phyloP scores from a whole-genome alignment of 2,329 filamentous ascomycete genomes.

The Botrytis medusae region DNA sequence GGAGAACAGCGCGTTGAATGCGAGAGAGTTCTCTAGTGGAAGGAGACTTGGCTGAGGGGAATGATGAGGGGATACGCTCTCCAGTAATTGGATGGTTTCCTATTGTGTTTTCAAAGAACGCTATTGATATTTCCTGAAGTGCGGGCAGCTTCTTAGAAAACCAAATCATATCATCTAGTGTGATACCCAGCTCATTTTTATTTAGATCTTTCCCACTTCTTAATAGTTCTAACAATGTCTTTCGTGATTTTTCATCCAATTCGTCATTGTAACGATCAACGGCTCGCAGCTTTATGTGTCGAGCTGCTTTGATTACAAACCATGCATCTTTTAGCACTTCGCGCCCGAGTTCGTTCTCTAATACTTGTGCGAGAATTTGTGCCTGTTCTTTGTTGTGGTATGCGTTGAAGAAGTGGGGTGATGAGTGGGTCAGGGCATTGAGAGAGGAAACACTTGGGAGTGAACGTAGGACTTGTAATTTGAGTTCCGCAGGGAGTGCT shows the following conservation, averaged over 20 bases:
- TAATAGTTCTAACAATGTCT: neutral
- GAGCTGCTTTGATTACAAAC: neutral
- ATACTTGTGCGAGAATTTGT: neutral
- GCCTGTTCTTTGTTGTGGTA: neutral
- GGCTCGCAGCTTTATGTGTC: neutral
- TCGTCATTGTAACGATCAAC: rapidly evolving
- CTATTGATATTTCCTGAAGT: neutral
- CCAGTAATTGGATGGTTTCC: neutral
- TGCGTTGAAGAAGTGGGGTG: neutral
- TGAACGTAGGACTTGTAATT: neutral
- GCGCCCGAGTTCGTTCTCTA: neutral
- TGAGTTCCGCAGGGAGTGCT: neutral
- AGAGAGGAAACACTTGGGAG: neutral
- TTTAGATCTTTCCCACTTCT: neutral
- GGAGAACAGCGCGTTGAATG: neutral
- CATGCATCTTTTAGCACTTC: neutral
- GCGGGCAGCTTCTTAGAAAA: neutral
- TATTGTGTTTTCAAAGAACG: neutral
- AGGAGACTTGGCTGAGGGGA: neutral
- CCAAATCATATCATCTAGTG: neutral
- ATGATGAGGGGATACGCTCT: neutral
- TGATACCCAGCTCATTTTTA: neutral
- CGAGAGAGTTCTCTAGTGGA: neutral
- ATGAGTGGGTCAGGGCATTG: neutral
- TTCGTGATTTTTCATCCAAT: neutral